A percentile compares a stretch with the other conserved stretches of the same genome.
Evolutionary conservation across 805 yeast species (phyloP).

Genomic region (Teunomyces kruisii): DNA sequence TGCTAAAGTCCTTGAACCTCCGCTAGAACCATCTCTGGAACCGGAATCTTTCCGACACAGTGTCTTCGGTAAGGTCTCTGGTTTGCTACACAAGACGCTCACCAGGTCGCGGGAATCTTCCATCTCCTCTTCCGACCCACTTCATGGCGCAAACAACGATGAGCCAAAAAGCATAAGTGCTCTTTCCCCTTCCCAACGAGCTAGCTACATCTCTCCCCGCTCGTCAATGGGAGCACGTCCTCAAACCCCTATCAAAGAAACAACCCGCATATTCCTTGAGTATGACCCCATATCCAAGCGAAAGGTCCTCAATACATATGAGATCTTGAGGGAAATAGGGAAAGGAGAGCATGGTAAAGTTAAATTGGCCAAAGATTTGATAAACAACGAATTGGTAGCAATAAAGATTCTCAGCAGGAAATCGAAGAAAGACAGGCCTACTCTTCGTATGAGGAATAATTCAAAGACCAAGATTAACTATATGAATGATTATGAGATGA

Average conservation of each 20-base stretch:
- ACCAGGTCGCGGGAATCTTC: conserved; percentile 13
- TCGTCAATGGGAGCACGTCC: not conserved
- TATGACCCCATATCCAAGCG: conserved; percentile 85
- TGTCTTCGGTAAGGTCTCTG: conserved; percentile 33
- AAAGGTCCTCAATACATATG: conserved; percentile 84
- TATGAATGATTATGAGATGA: conserved; percentile 30
- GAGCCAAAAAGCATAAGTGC: not conserved
- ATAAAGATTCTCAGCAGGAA: conserved; percentile 87
- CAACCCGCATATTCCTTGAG: conserved; percentile 73
- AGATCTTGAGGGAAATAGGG: conserved; percentile 83
- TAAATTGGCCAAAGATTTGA: conserved; percentile 77
- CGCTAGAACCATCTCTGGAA: not conserved
- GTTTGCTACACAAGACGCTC: conserved; percentile 26
- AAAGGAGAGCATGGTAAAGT: conserved; percentile 99
- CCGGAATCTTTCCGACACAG: conserved; percentile 17
- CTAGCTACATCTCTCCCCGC: conserved; percentile 3
- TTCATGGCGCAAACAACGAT: not conserved
- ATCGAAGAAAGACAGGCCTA: conserved; percentile 34
- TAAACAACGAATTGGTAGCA: conserved; percentile 72
- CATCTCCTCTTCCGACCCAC: conserved; percentile 6
- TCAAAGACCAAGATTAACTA: conserved; percentile 9
- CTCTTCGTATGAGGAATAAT: conserved; percentile 25
- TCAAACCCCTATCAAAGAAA: conserved; percentile 54
- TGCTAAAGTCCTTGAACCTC: not conserved
- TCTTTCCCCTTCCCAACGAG: not conserved